Evolutionary conservation across 352 stramenopile genomes (phyloP).

Genomic region (Bremia lactucae): DNA sequence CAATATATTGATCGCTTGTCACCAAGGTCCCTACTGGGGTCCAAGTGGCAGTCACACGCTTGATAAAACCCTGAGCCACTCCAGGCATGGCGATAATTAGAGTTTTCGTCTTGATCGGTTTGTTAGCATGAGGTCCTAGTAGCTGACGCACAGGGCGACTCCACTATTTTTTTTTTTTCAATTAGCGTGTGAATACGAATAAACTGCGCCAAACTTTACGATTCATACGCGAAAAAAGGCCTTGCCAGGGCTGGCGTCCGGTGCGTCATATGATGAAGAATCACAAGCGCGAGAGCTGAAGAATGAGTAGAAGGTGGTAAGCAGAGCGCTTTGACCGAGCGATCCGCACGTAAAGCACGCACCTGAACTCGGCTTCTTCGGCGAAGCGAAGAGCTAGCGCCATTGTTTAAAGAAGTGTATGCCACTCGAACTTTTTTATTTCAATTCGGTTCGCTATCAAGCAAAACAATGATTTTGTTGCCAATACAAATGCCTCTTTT

Average conservation of each 20-base stretch:
- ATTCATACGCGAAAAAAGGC: slow-evolving; percentile 47
- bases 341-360: slow-evolving; percentile 1
- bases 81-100: slow-evolving; percentile 42
- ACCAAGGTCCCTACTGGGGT: slow-evolving; percentile 36
- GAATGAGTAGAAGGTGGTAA: not conserved
- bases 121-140: slow-evolving; percentile 1
- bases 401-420: too few species aligned
- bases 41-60: slow-evolving; percentile 37
- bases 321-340: not conserved
- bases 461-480: too few species aligned
- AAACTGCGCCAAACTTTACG: not conserved
- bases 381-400: slow-evolving; percentile 30
- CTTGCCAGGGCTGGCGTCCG: slow-evolving; percentile 11
- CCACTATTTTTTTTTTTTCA: slow-evolving; percentile 44
- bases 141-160: slow-evolving; percentile 25
- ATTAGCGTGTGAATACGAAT: not conserved
- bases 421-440: not conserved
- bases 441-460: not conserved
- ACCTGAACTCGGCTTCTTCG: slow-evolving; percentile 49
- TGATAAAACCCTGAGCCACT: slow-evolving; percentile 34
- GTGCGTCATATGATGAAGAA: slow-evolving; percentile 17
- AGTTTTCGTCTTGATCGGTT: slow-evolving; percentile 15
- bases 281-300: slow-evolving; percentile 43
- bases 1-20: slow-evolving; percentile 36
- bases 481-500: too few species aligned